Base-by-base conservation (phyloP, 179 eudicot species). In the Beta lomatogona region DNA sequence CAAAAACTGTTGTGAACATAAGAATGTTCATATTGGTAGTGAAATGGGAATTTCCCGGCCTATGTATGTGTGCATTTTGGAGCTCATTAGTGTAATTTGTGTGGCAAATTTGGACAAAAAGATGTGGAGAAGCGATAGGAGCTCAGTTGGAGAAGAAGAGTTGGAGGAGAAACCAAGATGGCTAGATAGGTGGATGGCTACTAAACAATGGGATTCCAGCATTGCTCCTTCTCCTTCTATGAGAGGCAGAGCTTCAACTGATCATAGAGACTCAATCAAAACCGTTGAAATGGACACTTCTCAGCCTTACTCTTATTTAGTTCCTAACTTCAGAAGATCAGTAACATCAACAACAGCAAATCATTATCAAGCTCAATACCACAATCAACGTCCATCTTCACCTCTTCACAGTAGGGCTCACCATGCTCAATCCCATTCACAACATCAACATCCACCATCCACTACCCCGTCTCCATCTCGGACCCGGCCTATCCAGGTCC, bases 201-300 rank as follows among this genome's bases (percentile, higher is more conserved):
- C 88, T 46, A 90, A 88, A 82, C 90, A 87, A 57, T 88, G 97
- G 94, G 91, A 92, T 53, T 82, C 87, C 66, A 58, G 79, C 4
- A 68, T 78, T 11, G 53, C 67, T 2, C 53, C 67, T 54, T 75
- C 87, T 52, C 85, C 85, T 54, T 60, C 77, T 7, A 15, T 52
- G 3, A 65, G 81, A 69, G 83, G 41, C 53, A 88, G 94, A 87
- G 87, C 89, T 78, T 92, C 94, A 16, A 88, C 90, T 12, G 94
- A 92, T 86, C 89, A 87, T 28, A 89, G 90, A 46, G 92, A 90
- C 57, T 65, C 86, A 28, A 80, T 89, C 70, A 93, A 93, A 63
- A 93, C 93, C 0, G 95, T 91, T 46, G 95, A 93, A 86, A 88
- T 93, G 9, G 97, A 93, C 87, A 91, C 90, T 19, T 82, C 92